Evolutionary conservation across 2,329 filamentous ascomycete genomes (phyloP), one percentile per base, ranked within the genome.

Genomic region (Penicillium verrucosum): DNA sequence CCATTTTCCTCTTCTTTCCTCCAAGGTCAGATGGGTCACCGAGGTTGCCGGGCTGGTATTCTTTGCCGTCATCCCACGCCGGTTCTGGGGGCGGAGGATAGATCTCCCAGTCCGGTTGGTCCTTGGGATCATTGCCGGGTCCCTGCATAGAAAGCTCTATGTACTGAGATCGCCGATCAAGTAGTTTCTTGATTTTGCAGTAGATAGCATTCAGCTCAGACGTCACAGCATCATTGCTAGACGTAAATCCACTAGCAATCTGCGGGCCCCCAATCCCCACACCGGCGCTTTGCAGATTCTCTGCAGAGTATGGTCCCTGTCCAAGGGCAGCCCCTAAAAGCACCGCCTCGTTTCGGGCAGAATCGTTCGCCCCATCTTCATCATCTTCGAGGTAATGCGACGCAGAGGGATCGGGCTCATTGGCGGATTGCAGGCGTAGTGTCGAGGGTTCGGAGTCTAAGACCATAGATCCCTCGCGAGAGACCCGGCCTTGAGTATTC

Each of bases 41-140:
- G 51, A 63, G 54, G 63, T 68, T 67, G 47, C 70, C 64, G 42
- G 69, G 58, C 61, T 70, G 66, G 32, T 74, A 74, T 56, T 79
- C 77, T 56, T 80, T 81, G 36, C 82, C 82, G 59, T 85, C 85
- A 57, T 87, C 82, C 93, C 94, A 97, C 2, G 90, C 90, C 16
- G 94, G 94, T 67, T 95, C 90, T 6, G 93, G 94, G 5, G 92
- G 92, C 14, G 90, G 86, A 10, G 94, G 94, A 68, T 97, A 97
- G 43, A 99, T 90, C 52, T 83, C 82, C 93, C 93, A 99, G 48
- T 81, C 83, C 0, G 87, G 82, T 18, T 89, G 84, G 70, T 97
- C 92, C 66, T 91, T 91, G 1, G 94, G 94, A 65, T 97, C 97
- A 70, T 96, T 90, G 12, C 85, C 82, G 8, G 87, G 82, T 10